phyloP scores from a whole-genome alignment of 2,329 filamentous ascomycete species.

The Aspergillus ibericus region DNA sequence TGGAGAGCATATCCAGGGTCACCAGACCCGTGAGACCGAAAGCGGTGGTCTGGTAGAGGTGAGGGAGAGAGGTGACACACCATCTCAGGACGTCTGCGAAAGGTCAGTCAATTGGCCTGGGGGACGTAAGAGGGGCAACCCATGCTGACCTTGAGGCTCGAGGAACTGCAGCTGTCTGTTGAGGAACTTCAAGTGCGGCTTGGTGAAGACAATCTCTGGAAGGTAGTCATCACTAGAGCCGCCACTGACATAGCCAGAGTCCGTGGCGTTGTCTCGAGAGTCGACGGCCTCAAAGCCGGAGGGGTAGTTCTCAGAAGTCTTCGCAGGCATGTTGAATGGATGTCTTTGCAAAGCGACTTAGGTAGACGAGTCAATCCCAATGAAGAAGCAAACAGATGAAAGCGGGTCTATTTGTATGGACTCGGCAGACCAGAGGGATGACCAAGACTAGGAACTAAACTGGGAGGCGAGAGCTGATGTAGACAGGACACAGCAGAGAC shows the following conservation, averaged over 20 bases:
- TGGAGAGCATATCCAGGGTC: constrained; percentile 69
- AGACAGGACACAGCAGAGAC: constrained; percentile 16
- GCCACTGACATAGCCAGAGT: constrained; percentile 74
- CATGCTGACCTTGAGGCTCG: constrained; percentile 66
- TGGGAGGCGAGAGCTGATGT: constrained; percentile 13
- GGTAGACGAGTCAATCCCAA: constrained; percentile 8
- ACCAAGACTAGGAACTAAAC: constrained; percentile 3
- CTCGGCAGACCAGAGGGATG: constrained; percentile 6
- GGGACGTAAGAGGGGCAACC: constrained; percentile 8
- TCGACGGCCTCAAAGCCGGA: constrained; percentile 37
- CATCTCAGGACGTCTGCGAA: constrained; percentile 77
- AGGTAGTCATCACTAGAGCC: constrained; percentile 63
- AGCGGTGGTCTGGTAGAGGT: constrained; percentile 82
- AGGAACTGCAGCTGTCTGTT: constrained; percentile 87
- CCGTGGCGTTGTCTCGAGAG: constrained; percentile 65
- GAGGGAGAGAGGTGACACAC: constrained; percentile 86
- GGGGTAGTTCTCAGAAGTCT: constrained; percentile 38
- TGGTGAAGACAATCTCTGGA: constrained; percentile 80
- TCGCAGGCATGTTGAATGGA: constrained; percentile 38
- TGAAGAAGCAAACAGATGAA: not conserved
- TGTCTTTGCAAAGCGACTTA: not conserved
- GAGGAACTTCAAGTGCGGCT: constrained; percentile 82
- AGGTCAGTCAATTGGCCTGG: constrained; percentile 17
- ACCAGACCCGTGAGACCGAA: constrained; percentile 80
- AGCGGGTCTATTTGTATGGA: constrained; percentile 4